Evolutionary conservation across 768 basidiomycete species (phyloP).

Genomic region (Peribolospora kevripleyi): DNA sequence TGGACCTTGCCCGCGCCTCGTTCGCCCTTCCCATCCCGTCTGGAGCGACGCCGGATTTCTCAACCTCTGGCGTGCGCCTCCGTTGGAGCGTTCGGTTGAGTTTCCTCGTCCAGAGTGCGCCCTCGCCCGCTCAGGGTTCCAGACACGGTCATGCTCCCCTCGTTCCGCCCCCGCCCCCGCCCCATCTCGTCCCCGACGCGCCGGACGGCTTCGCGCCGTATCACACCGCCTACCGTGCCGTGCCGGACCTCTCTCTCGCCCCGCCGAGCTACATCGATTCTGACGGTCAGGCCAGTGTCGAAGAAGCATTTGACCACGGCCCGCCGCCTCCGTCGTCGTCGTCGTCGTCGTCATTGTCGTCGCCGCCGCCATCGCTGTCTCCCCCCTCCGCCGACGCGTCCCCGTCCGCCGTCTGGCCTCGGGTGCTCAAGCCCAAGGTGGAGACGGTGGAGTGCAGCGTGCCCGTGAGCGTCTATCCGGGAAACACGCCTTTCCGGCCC

Average conservation of each 20-base stretch:
- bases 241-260: conserved; percentile 14
- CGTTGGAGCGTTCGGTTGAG: conserved; percentile 75
- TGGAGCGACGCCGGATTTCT: conserved; percentile 71
- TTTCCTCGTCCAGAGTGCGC: conserved; percentile 49
- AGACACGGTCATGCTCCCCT: too few species aligned
- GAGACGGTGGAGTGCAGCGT: conserved; percentile 92
- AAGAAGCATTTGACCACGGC: conserved; percentile 2
- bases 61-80: conserved; percentile 51
- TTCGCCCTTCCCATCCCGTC: conserved; percentile 82
- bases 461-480: conserved; percentile 64
- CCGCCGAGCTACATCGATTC: conserved; percentile 7
- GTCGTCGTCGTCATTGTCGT: neutral
- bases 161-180: neutral
- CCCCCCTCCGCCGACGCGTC: conserved; percentile 19
- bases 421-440: conserved; percentile 21
- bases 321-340: conserved; percentile 1
- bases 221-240: conserved; percentile 14
- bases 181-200: conserved; percentile 13
- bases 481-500: conserved; percentile 65
- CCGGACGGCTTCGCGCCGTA: neutral
- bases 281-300: conserved; percentile 6
- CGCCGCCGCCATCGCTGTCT: neutral
- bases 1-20: conserved; percentile 48
- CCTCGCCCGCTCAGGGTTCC: neutral
- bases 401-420: conserved; percentile 8